Evolutionary conservation across 495 filamentous ascomycete species (phyloP).

Genomic region (Aspergillus saccharolyticus): DNA sequence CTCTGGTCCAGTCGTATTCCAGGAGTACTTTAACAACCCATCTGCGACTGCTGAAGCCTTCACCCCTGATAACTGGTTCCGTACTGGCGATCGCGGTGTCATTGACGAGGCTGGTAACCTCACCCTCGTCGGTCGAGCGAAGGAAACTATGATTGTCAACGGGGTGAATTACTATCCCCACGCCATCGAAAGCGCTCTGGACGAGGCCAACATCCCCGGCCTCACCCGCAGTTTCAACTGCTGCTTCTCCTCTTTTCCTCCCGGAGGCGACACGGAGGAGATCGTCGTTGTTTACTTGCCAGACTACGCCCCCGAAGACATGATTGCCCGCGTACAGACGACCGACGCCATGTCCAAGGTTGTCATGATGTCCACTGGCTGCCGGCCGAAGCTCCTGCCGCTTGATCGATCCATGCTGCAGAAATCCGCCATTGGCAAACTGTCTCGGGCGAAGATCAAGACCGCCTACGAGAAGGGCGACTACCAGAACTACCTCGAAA

Average conservation of each 20-base stretch:
- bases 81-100: not conserved
- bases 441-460: conserved; percentile 40
- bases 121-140: not conserved
- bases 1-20: not conserved
- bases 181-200: not conserved
- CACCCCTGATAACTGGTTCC: not conserved
- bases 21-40: conserved; percentile 10
- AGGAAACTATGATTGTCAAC: conserved; percentile 2
- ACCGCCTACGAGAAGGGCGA: conserved; percentile 7
- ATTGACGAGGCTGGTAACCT: conserved; percentile 1
- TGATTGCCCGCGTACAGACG: not conserved
- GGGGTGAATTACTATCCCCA: not conserved
- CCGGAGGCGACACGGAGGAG: not conserved
- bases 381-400: not conserved
- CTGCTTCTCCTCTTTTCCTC: conserved; percentile 19
- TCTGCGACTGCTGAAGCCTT: not conserved
- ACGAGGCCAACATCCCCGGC: not conserved
- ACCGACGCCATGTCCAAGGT: conserved; percentile 1
- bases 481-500: conserved; percentile 7
- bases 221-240: conserved; percentile 17
- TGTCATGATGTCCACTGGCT: not conserved
- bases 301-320: conserved; percentile 6
- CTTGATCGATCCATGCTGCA: conserved; percentile 13
- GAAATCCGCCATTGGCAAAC: conserved; percentile 33
- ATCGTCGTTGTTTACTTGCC: conserved; percentile 27